phyloP scores from a whole-genome alignment of 1,139 yeast genomes.

The Protomyces pachydermus region DNA sequence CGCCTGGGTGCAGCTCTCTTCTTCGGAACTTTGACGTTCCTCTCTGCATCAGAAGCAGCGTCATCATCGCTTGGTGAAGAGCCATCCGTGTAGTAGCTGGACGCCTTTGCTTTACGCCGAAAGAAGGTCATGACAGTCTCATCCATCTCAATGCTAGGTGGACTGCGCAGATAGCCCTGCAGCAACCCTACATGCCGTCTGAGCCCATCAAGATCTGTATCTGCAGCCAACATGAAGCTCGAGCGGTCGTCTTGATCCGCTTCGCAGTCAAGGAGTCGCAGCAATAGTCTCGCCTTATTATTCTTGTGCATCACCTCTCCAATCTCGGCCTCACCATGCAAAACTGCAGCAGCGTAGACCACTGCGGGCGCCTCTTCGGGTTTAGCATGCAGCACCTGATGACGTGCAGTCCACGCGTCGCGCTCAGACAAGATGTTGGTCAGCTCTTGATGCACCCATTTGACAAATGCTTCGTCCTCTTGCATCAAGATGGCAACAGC shows the following conservation, averaged over 20 bases:
- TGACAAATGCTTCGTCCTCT: slow-evolving; percentile 26
- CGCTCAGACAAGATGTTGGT: slow-evolving; percentile 9
- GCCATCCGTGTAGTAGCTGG: not conserved
- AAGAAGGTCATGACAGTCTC: slow-evolving; percentile 22
- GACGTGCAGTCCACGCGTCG: slow-evolving; percentile 20
- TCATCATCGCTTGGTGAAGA: not conserved
- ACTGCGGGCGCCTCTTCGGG: not conserved
- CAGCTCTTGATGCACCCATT: slow-evolving; percentile 25
- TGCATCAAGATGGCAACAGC: slow-evolving; percentile 28
- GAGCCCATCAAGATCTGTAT: slow-evolving; percentile 17
- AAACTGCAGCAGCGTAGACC: not conserved
- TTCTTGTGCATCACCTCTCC: slow-evolving; percentile 25
- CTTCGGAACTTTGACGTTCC: not conserved
- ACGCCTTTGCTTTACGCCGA: slow-evolving; percentile 19
- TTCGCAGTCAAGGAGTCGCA: slow-evolving; percentile 22
- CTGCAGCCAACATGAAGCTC: slow-evolving; percentile 23
- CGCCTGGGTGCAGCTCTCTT: not conserved
- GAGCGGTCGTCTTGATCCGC: slow-evolving; percentile 9
- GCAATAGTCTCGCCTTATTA: slow-evolving; percentile 28
- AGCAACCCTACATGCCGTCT: slow-evolving; percentile 10
- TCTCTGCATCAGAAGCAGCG: slow-evolving; percentile 16
- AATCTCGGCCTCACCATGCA: slow-evolving; percentile 21
- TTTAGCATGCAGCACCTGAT: not conserved
- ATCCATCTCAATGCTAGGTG: slow-evolving; percentile 29
- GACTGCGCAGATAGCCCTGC: slow-evolving; percentile 23